These are phyloP conservation scores for Polytolypa hystricis DNA, from an alignment of 2,329 filamentous ascomycete species.

Conservation along the genomic window DNA sequence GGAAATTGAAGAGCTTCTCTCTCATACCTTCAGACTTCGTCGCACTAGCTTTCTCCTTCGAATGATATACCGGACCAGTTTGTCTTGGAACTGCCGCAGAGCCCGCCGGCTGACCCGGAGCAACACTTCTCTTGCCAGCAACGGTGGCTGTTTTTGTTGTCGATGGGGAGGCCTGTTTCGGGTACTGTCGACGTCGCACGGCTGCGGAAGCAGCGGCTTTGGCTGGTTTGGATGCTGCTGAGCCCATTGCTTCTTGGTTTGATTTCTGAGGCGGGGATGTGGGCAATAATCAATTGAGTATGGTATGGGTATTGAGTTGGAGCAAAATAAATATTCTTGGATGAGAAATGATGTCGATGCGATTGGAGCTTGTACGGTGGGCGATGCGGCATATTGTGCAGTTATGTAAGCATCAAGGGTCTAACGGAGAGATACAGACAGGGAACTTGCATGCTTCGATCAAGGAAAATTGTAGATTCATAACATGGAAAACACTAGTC, in stretches of 20 bases:
- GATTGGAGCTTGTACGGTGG: slow-evolving; percentile 1
- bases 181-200: slow-evolving; percentile 45
- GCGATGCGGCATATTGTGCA: not conserved
- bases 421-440: too few species aligned
- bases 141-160: slow-evolving; percentile 26
- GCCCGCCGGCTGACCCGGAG: slow-evolving; percentile 5
- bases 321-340: not conserved
- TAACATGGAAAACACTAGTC: too few species aligned
- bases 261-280: too few species aligned
- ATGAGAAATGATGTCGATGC: not conserved
- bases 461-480: too few species aligned
- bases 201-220: slow-evolving; percentile 35
- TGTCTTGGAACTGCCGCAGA: slow-evolving; percentile 2
- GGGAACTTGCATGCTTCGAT: too few species aligned
- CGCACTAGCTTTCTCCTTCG: slow-evolving; percentile 23
- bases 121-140: slow-evolving; percentile 5
- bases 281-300: too few species aligned
- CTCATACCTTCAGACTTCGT: slow-evolving; percentile 26
- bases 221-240: slow-evolving; percentile 43
- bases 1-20: not conserved
- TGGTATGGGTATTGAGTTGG: not conserved
- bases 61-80: slow-evolving; percentile 23
- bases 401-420: not conserved
- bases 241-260: too few species aligned
- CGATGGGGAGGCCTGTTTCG: slow-evolving; percentile 34